Evolutionary conservation across 192 early-diverging fungal species (phyloP), one percentile per base, ranked within the genome.

Genomic region (Coemansia sp.): DNA sequence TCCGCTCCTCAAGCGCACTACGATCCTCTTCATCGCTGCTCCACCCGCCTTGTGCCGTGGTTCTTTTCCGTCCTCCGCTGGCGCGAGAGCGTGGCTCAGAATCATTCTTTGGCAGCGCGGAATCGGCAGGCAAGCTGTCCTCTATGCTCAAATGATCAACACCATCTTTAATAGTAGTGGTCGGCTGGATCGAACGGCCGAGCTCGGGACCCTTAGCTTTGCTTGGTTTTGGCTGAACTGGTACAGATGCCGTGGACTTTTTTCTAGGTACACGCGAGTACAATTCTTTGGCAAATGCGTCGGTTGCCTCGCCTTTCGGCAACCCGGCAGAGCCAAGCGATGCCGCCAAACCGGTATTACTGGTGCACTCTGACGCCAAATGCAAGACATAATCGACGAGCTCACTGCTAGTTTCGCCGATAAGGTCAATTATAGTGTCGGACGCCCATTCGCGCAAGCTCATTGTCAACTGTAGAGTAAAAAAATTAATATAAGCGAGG

Each of bases 251-350:
- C 24, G 31, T 7, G 3, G 64, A 15, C n/a, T 18, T 58, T 40
- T 57, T 71, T 20, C 86, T 87, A 36, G 89, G 89, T 3, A 88
- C 85, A 5, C 90, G 84, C 27, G 39, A 49, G 65, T 79, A 93
- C 15, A 97, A 83, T 5, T 93, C 90, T 6, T 71, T 60, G 3
- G 87, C 93, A 82, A 95, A 94, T 3, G 64, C 71, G n/a, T 76
- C 71, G 3, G 88, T 85, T 6, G 69, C 79, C 13, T 79, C 74
- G 50, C 84, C 79, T n/a, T 70, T 47, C 3, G 92, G 92, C 7
- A 94, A 84, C 18, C 91, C 90, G 33, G 86, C 87, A 20, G 78
- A 86, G 44, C 79, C 73, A 3, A 97, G 85, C 9, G 77, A 73
- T 38, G 65, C 39, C 3, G 83, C 68, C 22, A 97, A 79, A 29